Evolutionary conservation across 2,329 filamentous ascomycete genomes (phyloP), one percentile per base, ranked within the genome.

Genomic region (Colletotrichum camelliae): DNA sequence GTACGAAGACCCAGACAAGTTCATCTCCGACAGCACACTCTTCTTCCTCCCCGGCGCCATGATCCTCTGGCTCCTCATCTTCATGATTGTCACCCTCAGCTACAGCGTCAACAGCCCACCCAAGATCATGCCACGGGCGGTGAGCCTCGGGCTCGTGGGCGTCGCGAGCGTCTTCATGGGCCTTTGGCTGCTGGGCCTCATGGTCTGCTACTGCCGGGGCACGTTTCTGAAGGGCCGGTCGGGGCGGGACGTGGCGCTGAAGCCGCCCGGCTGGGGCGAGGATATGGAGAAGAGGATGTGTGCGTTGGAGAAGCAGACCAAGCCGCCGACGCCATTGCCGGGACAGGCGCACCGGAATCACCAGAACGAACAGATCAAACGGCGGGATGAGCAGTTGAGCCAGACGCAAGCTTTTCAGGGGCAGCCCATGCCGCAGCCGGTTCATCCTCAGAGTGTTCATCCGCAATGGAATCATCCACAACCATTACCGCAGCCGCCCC

Each of bases 1-100:
- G 3, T 55, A 64, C 24, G 55, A 39, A 5, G 29, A 43, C 8
- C 43, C 68, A 12, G 70, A 77, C 39, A 67, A 48, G 16, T 35
- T 74, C 18, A 27, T 77, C 64, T 64, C 39, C 52, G 70, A 77
- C 58, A 68, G 64, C 37, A 77, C 70, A 12, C 21, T 33, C 33
- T 67, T 55, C 24, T 52, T 61, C 33, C 43, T 77, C 13, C 76
- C 76, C 35, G 13, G 48, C 37, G 16, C 61, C 31, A 55, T 69
- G 48, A 58, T 69, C 16, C 48, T 77, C 64, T 37, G 67, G 27
- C 70, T 77, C 27, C 21, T 71, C 37, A 70, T 61, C 52, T 74
- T 67, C 39, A 68, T 70, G 48, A 61, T 74, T 21, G 24, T 74
- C 58, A 67, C 62, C 58, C 70, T 77, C 13, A 58, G 72, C 31